A percentile compares a stretch with the other conserved stretches of the same genome.
phyloP scores from a whole-genome alignment of 1,284 basidiomycete species.

The Fomitopsis schrenkii region DNA sequence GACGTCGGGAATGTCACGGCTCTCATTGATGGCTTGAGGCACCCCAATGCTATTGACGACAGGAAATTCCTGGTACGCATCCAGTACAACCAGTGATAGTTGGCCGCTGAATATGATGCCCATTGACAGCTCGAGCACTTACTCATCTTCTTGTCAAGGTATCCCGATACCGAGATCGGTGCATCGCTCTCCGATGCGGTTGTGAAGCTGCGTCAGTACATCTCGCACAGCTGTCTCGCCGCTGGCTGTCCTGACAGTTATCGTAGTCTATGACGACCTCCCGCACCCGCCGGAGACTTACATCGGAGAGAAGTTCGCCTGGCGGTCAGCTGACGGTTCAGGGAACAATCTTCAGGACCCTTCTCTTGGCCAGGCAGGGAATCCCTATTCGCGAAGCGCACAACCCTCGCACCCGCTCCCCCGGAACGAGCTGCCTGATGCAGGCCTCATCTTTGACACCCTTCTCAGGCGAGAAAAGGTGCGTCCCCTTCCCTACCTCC shows the following conservation, averaged over 20 bases:
- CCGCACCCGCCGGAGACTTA: slow-evolving; percentile 72
- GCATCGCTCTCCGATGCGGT: slow-evolving; percentile 47
- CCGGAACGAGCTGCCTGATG: slow-evolving; percentile 65
- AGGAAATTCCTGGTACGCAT: slow-evolving; percentile 51
- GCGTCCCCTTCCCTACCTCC: background rate
- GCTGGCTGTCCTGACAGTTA: background rate
- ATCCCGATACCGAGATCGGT: slow-evolving; percentile 44
- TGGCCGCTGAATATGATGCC: background rate
- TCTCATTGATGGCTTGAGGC: slow-evolving; percentile 48
- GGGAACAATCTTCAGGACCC: slow-evolving; percentile 70
- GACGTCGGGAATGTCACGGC: slow-evolving; percentile 35
- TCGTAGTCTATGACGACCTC: slow-evolving; percentile 70
- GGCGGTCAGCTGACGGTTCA: slow-evolving; percentile 68
- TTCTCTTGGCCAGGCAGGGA: slow-evolving; percentile 69
- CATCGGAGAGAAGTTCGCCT: slow-evolving; percentile 58
- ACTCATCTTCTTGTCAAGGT: slow-evolving; percentile 59
- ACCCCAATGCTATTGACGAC: slow-evolving; percentile 64
- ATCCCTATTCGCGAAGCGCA: slow-evolving; percentile 77
- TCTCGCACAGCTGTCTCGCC: background rate
- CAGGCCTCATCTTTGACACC: slow-evolving; percentile 75
- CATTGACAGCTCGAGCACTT: slow-evolving; percentile 62
- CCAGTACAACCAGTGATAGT: slow-evolving; percentile 10
- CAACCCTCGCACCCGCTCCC: slow-evolving; percentile 65
- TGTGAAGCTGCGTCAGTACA: slow-evolving; percentile 51
- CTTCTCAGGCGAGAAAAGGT: slow-evolving; percentile 56